A percentile compares a stretch with the other conserved stretches of the same genome.
phyloP scores from a whole-genome alignment of 768 basidiomycete genomes.

The Mycena latifolia region DNA sequence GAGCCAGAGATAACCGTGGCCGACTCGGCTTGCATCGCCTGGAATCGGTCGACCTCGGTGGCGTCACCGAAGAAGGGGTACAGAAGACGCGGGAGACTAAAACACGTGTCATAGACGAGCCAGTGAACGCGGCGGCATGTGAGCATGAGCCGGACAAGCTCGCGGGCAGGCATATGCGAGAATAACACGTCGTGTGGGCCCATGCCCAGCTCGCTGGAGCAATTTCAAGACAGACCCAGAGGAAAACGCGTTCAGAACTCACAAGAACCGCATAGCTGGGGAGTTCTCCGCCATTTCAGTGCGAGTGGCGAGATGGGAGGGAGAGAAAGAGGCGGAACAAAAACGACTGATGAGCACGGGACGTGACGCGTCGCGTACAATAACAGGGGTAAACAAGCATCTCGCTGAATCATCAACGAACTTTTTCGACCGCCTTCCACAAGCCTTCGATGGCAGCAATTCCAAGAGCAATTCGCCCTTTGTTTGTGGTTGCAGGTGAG shows the following conservation, averaged over 20 bases:
- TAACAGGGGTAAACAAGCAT: too few relatives aligned
- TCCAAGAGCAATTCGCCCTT: slow-evolving; percentile 27
- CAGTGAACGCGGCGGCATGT: slow-evolving; percentile 8
- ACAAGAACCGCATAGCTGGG: slow-evolving; percentile 15
- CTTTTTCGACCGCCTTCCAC: too few relatives aligned
- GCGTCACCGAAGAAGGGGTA: slow-evolving; percentile 16
- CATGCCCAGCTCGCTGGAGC: slow-evolving; percentile 4
- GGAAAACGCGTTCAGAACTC: background rate
- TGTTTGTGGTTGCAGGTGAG: slow-evolving; percentile 29
- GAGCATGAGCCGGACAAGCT: slow-evolving; percentile 1
- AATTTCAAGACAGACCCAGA: too few relatives aligned
- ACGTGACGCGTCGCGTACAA: too few relatives aligned
- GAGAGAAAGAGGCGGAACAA: too few relatives aligned
- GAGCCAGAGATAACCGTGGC: slow-evolving; percentile 67
- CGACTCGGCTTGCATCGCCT: slow-evolving; percentile 55
- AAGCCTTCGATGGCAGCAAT: too few relatives aligned
- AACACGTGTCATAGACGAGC: slow-evolving; percentile 11
- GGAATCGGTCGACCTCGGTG: slow-evolving; percentile 46
- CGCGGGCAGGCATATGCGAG: background rate
- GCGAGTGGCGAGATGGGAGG: too few relatives aligned
- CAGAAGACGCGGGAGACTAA: slow-evolving; percentile 6
- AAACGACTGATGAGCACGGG: too few relatives aligned
- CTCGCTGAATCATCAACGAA: too few relatives aligned
- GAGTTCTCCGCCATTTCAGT: background rate
- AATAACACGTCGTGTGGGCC: slow-evolving; percentile 28